phyloP scores from a whole-genome alignment of 345 rosid genomes.

The Euphorbia peplus region DNA sequence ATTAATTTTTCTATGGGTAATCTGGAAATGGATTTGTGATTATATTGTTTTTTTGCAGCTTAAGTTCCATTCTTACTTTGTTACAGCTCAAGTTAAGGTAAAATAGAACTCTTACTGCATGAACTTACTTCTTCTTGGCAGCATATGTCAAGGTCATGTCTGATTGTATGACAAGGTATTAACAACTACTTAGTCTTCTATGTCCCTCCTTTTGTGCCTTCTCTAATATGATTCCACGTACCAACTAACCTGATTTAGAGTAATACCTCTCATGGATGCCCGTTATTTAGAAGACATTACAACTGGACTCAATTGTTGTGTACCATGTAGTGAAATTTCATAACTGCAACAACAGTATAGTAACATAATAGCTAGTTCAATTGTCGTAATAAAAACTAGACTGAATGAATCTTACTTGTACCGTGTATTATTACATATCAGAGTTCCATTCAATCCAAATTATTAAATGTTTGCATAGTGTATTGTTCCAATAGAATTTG shows the following conservation, averaged over 20 bases:
- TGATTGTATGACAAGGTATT: conserved; percentile 13
- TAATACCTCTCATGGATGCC: conserved; percentile 5
- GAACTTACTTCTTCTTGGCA: conserved; percentile 12
- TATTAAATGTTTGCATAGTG: too few relatives aligned
- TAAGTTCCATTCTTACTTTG: not conserved
- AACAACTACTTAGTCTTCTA: conserved; percentile 2
- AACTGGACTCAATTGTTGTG: not conserved
- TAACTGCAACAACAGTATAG: too few relatives aligned
- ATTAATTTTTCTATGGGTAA: not conserved
- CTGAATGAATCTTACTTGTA: too few relatives aligned
- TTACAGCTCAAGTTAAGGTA: conserved; percentile 12
- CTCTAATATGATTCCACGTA: conserved; percentile 5
- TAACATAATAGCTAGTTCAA: too few relatives aligned
- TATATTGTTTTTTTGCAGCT: conserved; percentile 51
- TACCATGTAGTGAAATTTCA: too few relatives aligned
- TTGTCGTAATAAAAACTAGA: too few relatives aligned
- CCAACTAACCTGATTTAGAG: conserved; percentile 4
- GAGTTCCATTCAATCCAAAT: too few relatives aligned
- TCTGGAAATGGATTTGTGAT: not conserved
- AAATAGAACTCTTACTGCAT: conserved; percentile 13
- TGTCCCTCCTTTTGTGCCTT: conserved; percentile 6
- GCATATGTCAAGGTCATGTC: conserved; percentile 10
- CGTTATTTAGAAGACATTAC: not conserved
- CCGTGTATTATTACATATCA: too few relatives aligned
- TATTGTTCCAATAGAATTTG: too few relatives aligned